Percentiles rank a stretch among this genome's conserved stretches.
These are phyloP conservation scores for Colletotrichum destructivum DNA, from an alignment of 2,329 filamentous ascomycete genomes.

Conservation along the genomic window DNA sequence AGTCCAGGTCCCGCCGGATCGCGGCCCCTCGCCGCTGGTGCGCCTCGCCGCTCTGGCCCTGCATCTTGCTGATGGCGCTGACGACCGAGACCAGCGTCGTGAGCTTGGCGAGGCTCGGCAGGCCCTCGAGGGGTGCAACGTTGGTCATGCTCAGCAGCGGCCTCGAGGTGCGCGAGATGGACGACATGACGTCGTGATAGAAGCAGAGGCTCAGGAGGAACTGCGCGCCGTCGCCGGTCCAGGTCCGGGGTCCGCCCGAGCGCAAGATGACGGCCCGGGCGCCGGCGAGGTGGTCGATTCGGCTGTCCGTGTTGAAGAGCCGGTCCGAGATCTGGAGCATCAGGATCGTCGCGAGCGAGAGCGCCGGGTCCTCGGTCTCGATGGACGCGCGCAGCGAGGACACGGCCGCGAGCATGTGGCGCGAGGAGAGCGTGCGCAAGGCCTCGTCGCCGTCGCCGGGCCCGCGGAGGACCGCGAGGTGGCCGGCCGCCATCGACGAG, in stretches of 20 bases:
- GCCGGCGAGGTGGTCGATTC: constrained; percentile 50
- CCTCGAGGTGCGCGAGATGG: constrained; percentile 47
- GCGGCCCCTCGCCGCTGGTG: constrained; percentile 8
- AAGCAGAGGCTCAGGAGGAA: constrained; percentile 51
- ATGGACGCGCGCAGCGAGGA: constrained; percentile 22
- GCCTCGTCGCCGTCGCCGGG: constrained; percentile 37
- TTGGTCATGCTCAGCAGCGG: constrained; percentile 47
- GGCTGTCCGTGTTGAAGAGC: constrained; percentile 48
- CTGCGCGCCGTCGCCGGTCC: constrained; percentile 45
- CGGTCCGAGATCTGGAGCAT: constrained; percentile 52
- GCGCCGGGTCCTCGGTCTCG: constrained; percentile 42
- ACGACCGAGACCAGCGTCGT: constrained; percentile 46
- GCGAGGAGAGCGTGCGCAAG: constrained; percentile 45
- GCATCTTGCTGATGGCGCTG: constrained; percentile 47
- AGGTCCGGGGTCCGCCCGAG: constrained; percentile 36
- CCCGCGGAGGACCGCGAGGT: constrained; percentile 47
- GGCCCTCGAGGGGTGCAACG: constrained; percentile 44
- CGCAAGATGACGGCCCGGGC: constrained; percentile 49
- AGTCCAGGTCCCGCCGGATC: constrained; percentile 1
- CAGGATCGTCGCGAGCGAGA: constrained; percentile 50
- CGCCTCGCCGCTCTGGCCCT: constrained; percentile 36
- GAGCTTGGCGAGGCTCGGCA: constrained; percentile 44
- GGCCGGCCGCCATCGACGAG: constrained; percentile 51
- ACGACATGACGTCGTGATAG: constrained; percentile 51
- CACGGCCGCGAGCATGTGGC: constrained; percentile 46